A percentile compares a stretch with the other conserved stretches of the same genome.
phyloP scores from a whole-genome alignment of 805 yeast species.

The Ogataea thermomethanolica region DNA sequence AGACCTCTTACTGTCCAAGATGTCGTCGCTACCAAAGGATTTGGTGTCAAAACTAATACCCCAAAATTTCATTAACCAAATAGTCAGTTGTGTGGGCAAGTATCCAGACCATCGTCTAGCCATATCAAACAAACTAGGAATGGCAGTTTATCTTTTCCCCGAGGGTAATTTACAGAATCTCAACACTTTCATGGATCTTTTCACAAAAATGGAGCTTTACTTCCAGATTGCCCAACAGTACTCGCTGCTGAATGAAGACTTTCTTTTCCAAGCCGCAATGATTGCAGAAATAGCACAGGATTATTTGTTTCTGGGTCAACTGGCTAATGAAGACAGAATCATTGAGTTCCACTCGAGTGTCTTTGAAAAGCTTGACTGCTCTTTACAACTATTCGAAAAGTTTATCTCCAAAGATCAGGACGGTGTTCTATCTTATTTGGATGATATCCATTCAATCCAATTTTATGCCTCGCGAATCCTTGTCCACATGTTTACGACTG shows the following conservation, averaged over 20 bases:
- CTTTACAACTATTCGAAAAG: not conserved
- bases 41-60: constrained; percentile 8
- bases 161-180: not conserved
- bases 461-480: constrained; percentile 1
- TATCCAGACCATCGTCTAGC: constrained; percentile 17
- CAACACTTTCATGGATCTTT: not conserved
- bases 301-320: constrained; percentile 1
- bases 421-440: not conserved
- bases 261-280: constrained; percentile 2
- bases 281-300: constrained; percentile 6
- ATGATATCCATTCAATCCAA: constrained; percentile 1
- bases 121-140: constrained; percentile 25
- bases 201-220: constrained; percentile 7
- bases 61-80: not conserved
- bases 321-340: not conserved
- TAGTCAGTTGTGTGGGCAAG: constrained; percentile 1
- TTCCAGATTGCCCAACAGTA: constrained; percentile 1
- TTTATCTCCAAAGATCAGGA: not conserved
- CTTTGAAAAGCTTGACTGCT: not conserved
- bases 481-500: not conserved
- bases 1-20: constrained; percentile 1
- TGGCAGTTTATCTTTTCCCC: constrained; percentile 12
- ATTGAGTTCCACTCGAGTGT: not conserved
- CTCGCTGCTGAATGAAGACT: constrained; percentile 16
- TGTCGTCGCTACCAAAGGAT: constrained; percentile 4